These are phyloP conservation scores for Apiotrichum domesticum DNA, from an alignment of 1,284 basidiomycete genomes.

Conservation along the genomic window DNA sequence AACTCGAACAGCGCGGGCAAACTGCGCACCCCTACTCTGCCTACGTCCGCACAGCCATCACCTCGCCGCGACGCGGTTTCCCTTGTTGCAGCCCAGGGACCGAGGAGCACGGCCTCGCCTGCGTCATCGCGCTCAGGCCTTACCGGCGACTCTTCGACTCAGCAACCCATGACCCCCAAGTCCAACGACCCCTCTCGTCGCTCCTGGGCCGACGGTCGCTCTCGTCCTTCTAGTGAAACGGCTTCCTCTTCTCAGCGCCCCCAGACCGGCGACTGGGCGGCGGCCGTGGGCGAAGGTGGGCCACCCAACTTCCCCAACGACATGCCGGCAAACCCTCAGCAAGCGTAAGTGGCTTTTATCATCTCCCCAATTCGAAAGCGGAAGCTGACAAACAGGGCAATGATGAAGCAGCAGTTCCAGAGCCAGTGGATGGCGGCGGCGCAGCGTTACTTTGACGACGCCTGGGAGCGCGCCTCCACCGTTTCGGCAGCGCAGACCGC, in stretches of 20 bases:
- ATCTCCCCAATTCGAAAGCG: too few relatives aligned
- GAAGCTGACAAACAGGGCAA: conserved; percentile 5
- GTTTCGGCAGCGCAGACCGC: conserved; percentile 20
- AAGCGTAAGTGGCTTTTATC: conserved; percentile 1
- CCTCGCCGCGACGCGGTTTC: conserved; percentile 4
- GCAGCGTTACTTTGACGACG: conserved; percentile 37
- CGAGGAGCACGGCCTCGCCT: conserved; percentile 17
- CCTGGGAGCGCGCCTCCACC: conserved; percentile 39
- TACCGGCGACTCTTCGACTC: conserved; percentile 17
- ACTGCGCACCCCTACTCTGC: conserved; percentile 2
- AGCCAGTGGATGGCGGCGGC: conserved; percentile 41
- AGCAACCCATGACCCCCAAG: conserved; percentile 24
- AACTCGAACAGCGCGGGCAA: conserved; percentile 2
- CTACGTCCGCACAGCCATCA: conserved; percentile 2
- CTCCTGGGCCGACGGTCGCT: conserved; percentile 15
- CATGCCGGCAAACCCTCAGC: conserved; percentile 1
- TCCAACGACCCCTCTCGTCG: conserved; percentile 11
- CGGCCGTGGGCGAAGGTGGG: background rate
- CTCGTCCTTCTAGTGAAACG: conserved; percentile 1
- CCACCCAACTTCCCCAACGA: background rate
- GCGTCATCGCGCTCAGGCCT: conserved; percentile 23
- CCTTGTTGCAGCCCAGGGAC: background rate
- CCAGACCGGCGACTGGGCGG: conserved; percentile 6
- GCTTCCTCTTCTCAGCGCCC: background rate
- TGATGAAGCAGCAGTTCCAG: conserved; percentile 40